Evolutionary conservation across 2,329 filamentous ascomycete genomes (phyloP), one percentile per base, ranked within the genome.

Genomic region (Fusarium aywerte): DNA sequence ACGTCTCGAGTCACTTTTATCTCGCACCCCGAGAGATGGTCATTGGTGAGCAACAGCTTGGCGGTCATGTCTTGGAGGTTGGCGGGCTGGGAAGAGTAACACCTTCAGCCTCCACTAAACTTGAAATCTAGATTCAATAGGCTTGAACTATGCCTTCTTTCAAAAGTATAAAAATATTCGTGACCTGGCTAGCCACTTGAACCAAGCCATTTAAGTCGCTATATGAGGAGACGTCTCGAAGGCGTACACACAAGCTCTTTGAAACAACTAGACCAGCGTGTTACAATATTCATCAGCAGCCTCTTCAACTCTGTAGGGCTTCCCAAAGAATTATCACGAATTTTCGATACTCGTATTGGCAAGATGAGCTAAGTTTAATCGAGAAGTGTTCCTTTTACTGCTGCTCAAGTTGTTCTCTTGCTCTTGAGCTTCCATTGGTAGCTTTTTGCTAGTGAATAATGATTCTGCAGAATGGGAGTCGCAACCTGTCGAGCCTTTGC

Each of bases 341-440:
- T 16, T 13, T 13, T 15, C 15, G 15, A 16, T 3, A 7, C 2
- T 15, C 6, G 32, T 13, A 16, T 7, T 33, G 16, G 13, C 13
- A 33, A 33, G 7, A 15, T 16, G 8, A 33, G 3, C 15, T 15
- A 15, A 33, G 9, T 16, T 8, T 27, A 27, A 27, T 25, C 12
- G 23, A 27, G 39, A 25, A 29, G 7, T 18, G 40, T 16, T 16
- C 29, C 25, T 27, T 13, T 13, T 16, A 32, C 29, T 29, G 15
- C n/a, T 40, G 20, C 27, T 33, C 15, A 50, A 21, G 7, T 33
- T 16, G n/a, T n/a, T 21, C 49, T 61, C 39, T 62, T 68, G 35
- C 23, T 57, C 29, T 40, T 60, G 2, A 62, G 48, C 38, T 70
- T 73, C 70, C 70, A 73, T 44, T 73, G 70, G 36, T 73, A 73